Base-by-base conservation (phyloP, 2,329 filamentous ascomycete genomes). In the Venturiaceae sp. region DNA sequence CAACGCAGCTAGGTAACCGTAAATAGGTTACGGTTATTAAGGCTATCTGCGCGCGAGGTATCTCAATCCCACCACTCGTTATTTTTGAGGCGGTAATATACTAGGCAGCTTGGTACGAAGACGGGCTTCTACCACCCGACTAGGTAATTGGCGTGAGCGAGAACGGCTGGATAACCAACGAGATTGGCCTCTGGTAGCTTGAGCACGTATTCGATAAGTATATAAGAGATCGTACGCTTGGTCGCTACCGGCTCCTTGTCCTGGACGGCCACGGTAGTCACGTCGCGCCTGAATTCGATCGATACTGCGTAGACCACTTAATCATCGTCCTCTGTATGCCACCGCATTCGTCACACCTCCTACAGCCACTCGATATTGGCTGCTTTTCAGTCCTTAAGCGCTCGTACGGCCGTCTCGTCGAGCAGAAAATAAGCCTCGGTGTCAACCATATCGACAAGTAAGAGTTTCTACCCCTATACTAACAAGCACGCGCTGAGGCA, bases 161-260 rank as follows among this genome's bases (percentile, higher is more conserved):
- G 46, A 52, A 52, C 46, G 46, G 46, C 13, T 52, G 46, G 46
- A 52, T 26, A 16, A 52, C 13, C 21, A 23, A 60, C 58, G 23
- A 58, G 44, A 52, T 60, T 58, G 44, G 55, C 21, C 47, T 33
- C 34, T 21, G 56, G 26, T 59, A 50, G 57, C 53, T 59, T 19
- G 28, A 59, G 36, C 57, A 59, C 57, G 36, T 39, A 39, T 61
- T 59, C 34, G 26, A 61, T n/a, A 41, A 50, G 57, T 41, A 61
- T 52, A 52, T 21, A 11, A 14, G 46, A 13, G 11, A 11, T 26
- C 46, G 46, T 21, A 52, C 14, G 13, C 14, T 11, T 13, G 46
- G 46, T 13, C 14, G 14, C 14, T 52, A 26, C 13, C 14, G 46
- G 13, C 46, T 52, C 13, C 21, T 52, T 16, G 21, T 52, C 21